Percentiles rank a stretch among this genome's conserved stretches.
Evolutionary conservation across 2,329 filamentous ascomycete genomes (phyloP).

Genomic region (Fusarium mexicanum): DNA sequence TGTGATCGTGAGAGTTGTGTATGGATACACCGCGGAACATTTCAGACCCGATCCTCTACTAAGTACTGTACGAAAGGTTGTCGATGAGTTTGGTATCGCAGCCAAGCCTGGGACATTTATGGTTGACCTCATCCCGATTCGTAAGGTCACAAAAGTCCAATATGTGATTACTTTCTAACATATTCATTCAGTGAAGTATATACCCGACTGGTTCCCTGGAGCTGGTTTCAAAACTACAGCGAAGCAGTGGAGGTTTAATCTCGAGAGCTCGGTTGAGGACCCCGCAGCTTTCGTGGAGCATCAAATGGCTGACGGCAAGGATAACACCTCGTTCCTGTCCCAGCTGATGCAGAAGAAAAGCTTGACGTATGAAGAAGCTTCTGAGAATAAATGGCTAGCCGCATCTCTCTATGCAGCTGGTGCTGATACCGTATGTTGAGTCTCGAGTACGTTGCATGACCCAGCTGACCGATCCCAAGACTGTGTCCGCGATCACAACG

Average conservation of each 20-base stretch:
- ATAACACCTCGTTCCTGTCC: conserved; percentile 15
- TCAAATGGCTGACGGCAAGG: conserved; percentile 9
- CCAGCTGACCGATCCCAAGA: not conserved
- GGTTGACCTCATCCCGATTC: conserved; percentile 25
- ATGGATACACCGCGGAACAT: conserved; percentile 27
- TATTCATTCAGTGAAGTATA: not conserved
- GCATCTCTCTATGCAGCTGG: conserved; percentile 32
- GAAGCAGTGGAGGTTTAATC: conserved; percentile 10
- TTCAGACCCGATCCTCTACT: conserved; percentile 21
- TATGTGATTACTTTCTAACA: fast-evolving
- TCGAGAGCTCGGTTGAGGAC: conserved; percentile 10
- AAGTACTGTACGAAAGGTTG: conserved; percentile 16
- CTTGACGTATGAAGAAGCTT: not conserved
- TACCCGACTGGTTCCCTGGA: conserved; percentile 24
- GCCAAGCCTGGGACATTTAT: conserved; percentile 23
- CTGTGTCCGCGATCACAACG: conserved; percentile 18
- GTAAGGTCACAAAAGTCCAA: not conserved
- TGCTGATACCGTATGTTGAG: conserved; percentile 25
- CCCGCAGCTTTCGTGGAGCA: conserved; percentile 27
- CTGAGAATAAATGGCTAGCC: conserved; percentile 30
- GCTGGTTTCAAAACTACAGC: conserved; percentile 17
- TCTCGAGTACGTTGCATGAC: fast-evolving
- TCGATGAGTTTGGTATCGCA: conserved; percentile 29
- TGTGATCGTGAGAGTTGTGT: conserved; percentile 26
- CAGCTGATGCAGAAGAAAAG: not conserved